Conservation (phyloP, 192 early-diverging fungal genomes). For the Coemansia sp. region DNA sequence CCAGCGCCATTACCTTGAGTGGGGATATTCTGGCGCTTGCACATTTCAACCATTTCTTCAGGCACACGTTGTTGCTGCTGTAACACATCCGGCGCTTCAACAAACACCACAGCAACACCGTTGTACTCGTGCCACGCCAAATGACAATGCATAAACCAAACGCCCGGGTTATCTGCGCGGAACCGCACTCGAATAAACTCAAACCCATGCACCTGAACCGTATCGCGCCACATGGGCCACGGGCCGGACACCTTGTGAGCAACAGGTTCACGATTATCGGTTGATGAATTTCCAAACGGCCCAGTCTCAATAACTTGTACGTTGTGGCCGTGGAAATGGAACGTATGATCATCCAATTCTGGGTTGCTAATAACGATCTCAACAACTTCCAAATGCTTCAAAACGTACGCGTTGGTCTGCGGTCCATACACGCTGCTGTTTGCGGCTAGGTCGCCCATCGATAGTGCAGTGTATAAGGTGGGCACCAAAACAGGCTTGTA, state of each 20-base stretch:
- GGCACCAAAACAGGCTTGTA: not conserved
- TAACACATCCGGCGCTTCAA: conserved; percentile 67
- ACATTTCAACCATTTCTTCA: conserved; percentile 58
- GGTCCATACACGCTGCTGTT: too few species aligned
- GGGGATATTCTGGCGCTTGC: conserved; percentile 58
- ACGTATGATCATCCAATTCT: too few species aligned
- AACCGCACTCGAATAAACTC: conserved; percentile 68
- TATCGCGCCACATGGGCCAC: conserved; percentile 62
- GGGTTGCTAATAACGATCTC: conserved; percentile 71
- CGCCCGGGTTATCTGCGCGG: conserved; percentile 30
- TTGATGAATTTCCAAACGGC: conserved; percentile 58
- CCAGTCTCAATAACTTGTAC: too few species aligned
- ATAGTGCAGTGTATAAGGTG: too few species aligned
- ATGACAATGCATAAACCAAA: conserved; percentile 83
- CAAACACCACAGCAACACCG: conserved; percentile 67
- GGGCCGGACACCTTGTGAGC: not conserved
- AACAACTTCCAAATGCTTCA: conserved; percentile 60
- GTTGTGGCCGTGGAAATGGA: too few species aligned
- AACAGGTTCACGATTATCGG: not conserved
- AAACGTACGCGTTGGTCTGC: conserved; percentile 50
- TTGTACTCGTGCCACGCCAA: conserved; percentile 55
- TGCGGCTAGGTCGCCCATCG: too few species aligned
- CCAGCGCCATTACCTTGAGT: conserved; percentile 71
- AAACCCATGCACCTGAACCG: conserved; percentile 58
- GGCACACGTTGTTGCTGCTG: conserved; percentile 28